phyloP scores from a whole-genome alignment of 441 rosid genomes.

The Biscutella laevigata region DNA sequence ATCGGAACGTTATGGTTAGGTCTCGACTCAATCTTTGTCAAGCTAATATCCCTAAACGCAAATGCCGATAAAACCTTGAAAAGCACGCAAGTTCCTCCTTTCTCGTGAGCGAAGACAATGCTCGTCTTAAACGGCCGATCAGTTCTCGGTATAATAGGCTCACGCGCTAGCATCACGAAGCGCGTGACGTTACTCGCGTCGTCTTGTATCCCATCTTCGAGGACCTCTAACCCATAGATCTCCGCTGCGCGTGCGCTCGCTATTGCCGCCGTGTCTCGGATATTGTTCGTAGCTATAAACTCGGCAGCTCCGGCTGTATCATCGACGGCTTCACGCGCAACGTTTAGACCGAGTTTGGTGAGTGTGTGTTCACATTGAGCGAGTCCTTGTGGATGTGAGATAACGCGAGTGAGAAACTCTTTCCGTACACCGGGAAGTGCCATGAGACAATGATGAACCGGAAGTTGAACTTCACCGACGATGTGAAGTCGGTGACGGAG shows the following conservation, averaged over 20 bases:
- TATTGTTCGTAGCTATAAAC: constrained; percentile 51
- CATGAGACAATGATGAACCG: constrained; percentile 83
- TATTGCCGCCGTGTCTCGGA: constrained; percentile 77
- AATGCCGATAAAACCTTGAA: constrained; percentile 88
- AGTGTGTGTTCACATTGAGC: constrained; percentile 81
- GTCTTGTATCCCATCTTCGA: constrained; percentile 85
- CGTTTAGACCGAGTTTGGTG: constrained; percentile 67
- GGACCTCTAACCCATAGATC: constrained; percentile 61
- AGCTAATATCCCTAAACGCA: constrained; percentile 76
- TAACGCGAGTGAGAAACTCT: constrained; percentile 69
- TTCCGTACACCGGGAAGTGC: constrained; percentile 75
- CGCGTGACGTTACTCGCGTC: constrained; percentile 85
- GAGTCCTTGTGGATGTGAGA: constrained; percentile 90
- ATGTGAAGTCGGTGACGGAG: constrained; percentile 94
- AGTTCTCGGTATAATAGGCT: constrained; percentile 85
- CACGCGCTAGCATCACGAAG: constrained; percentile 90
- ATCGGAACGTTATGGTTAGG: constrained; percentile 82
- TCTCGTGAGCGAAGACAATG: constrained; percentile 89
- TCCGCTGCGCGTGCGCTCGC: constrained; percentile 90
- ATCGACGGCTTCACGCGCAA: constrained; percentile 77
- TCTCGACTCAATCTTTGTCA: constrained; percentile 88
- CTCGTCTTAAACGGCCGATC: constrained; percentile 95
- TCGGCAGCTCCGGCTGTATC: constrained; percentile 95
- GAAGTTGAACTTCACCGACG: constrained; percentile 83
- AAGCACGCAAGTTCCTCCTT: constrained; percentile 78